A percentile compares a stretch with the other conserved stretches of the same genome.
phyloP scores from a whole-genome alignment of 192 early-diverging fungal species.

The Mortierella hygrophila region DNA sequence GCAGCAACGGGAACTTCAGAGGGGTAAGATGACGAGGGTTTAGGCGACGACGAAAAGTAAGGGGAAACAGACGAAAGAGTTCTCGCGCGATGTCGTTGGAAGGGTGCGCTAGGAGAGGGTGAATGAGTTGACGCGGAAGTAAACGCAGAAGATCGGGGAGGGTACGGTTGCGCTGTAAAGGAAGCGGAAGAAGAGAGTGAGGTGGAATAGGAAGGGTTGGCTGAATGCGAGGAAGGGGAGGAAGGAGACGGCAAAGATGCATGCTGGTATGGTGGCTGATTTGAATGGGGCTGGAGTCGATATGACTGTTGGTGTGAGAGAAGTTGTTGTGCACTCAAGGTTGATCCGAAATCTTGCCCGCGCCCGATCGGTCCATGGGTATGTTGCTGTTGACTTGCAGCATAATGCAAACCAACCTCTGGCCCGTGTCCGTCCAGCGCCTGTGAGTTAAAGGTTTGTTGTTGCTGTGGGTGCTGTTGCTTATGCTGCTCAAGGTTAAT shows the following conservation, averaged over 20 bases:
- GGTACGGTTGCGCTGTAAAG: neutral
- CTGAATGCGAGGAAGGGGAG: neutral
- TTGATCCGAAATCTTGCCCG: neutral
- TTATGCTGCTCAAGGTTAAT: slow-evolving; percentile 7
- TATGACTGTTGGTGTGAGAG: neutral
- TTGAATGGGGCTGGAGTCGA: neutral
- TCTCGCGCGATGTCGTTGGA: slow-evolving; percentile 24
- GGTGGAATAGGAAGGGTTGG: neutral
- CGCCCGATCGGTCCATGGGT: neutral
- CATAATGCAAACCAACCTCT: neutral
- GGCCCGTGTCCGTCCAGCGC: neutral
- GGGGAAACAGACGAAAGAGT: slow-evolving; percentile 24
- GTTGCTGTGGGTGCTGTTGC: neutral
- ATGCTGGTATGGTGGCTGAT: neutral
- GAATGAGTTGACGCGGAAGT: neutral
- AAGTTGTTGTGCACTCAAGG: neutral
- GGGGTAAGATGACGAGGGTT: neutral
- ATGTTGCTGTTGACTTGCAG: neutral
- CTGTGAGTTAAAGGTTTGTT: neutral
- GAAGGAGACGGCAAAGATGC: neutral
- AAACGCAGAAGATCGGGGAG: neutral
- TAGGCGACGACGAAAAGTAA: neutral
- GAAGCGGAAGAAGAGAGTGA: neutral
- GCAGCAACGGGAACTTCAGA: neutral
- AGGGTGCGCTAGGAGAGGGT: neutral